These are phyloP conservation scores for Zasmidium cellare DNA, from an alignment of 2,329 filamentous ascomycete genomes.

Conservation along the genomic window DNA sequence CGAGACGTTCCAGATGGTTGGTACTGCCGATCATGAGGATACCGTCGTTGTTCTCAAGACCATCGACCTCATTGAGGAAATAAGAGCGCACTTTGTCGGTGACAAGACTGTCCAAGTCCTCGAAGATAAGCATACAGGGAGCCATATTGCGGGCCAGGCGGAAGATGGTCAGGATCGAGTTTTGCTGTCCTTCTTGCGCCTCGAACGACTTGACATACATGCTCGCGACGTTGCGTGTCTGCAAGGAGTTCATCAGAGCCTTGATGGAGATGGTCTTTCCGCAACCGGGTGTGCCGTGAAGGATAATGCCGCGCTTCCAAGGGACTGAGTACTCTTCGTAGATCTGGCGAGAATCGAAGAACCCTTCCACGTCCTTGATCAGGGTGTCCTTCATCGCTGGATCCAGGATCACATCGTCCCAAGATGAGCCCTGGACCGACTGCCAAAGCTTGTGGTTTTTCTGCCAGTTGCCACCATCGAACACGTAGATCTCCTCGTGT, in stretches of 20 bases:
- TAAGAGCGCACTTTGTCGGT: slow-evolving; percentile 61
- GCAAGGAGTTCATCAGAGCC: slow-evolving; percentile 40
- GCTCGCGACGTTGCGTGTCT: slow-evolving; percentile 38
- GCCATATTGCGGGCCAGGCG: slow-evolving; percentile 60
- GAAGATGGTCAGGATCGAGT: slow-evolving; percentile 57
- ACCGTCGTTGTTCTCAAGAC: slow-evolving; percentile 67
- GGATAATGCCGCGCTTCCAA: slow-evolving; percentile 48
- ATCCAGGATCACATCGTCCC: slow-evolving; percentile 50
- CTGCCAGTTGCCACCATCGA: slow-evolving; percentile 43
- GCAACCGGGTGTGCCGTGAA: slow-evolving; percentile 43
- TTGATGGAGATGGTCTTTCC: slow-evolving; percentile 51
- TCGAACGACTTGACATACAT: slow-evolving; percentile 47
- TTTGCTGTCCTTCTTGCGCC: slow-evolving; percentile 31
- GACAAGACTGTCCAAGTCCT: slow-evolving; percentile 69
- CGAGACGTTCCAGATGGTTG: slow-evolving; percentile 60
- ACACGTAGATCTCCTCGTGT: slow-evolving; percentile 44
- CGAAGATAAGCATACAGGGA: slow-evolving; percentile 70
- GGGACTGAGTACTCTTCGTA: slow-evolving; percentile 49
- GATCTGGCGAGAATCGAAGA: slow-evolving; percentile 40
- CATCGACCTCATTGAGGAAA: slow-evolving; percentile 72
- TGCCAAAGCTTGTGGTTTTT: slow-evolving; percentile 40
- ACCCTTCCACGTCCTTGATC: slow-evolving; percentile 38
- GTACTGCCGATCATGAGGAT: slow-evolving; percentile 59
- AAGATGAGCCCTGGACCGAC: slow-evolving; percentile 42
- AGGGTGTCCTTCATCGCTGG: slow-evolving; percentile 45